A percentile compares a stretch with the other conserved stretches of the same genome.
phyloP scores from a whole-genome alignment of 2,329 filamentous ascomycete species.

The Corinectria fuckeliana region DNA sequence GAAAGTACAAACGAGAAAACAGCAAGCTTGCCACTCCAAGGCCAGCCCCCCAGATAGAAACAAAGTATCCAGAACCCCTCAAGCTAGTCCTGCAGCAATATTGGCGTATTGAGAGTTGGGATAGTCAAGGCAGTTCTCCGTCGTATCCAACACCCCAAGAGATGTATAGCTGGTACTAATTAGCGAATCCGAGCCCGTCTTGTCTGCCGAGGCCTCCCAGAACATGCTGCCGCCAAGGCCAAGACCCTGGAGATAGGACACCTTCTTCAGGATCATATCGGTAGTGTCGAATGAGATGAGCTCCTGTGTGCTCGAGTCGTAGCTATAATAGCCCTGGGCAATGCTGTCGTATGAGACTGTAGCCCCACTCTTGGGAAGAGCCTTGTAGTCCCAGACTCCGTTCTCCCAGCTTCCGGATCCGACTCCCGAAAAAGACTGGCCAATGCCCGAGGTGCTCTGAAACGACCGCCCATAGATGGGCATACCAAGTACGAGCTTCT shows the following conservation, averaged over 20 bases:
- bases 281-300: conserved; percentile 77
- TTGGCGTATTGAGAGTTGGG: conserved; percentile 61
- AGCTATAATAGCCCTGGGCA: conserved; percentile 72
- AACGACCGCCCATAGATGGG: conserved; percentile 82
- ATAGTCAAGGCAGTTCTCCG: conserved; percentile 57
- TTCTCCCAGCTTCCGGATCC: conserved; percentile 74
- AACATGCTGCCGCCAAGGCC: conserved; percentile 83
- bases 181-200: conserved; percentile 62
- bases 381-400: conserved; percentile 83
- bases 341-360: conserved; percentile 61
- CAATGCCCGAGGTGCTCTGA: conserved; percentile 39
- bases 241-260: conserved; percentile 64
- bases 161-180: conserved; percentile 56
- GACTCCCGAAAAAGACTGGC: conserved; percentile 55
- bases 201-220: conserved; percentile 80
- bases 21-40: not conserved
- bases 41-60: not conserved
- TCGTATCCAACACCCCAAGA: conserved; percentile 49
- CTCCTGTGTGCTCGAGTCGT: conserved; percentile 62
- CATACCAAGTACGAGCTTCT: conserved; percentile 78
- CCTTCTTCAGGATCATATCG: conserved; percentile 65
- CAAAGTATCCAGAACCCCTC: not conserved
- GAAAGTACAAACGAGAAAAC: not conserved
- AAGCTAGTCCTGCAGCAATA: conserved; percentile 37
- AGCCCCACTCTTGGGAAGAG: conserved; percentile 67